Conservation (phyloP, 352 stramenopile genomes). For the Pythium phragmiticola region DNA sequence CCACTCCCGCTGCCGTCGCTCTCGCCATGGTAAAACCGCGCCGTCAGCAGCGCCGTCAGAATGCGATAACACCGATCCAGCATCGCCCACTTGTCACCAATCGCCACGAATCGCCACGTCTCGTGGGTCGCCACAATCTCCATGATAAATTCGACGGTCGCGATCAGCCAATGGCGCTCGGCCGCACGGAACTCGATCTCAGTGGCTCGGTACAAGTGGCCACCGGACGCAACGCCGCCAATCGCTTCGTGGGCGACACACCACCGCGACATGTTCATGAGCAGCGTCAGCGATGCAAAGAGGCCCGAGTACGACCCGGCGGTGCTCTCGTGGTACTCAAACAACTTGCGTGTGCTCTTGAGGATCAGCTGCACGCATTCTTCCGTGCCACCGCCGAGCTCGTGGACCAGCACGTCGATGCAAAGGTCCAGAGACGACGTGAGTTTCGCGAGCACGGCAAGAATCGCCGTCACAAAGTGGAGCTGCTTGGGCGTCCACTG, state of each 20-base stretch:
- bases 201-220: neutral
- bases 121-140: constrained; percentile 62
- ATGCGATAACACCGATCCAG: constrained; percentile 53
- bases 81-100: constrained; percentile 41
- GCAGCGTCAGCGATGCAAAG: constrained; percentile 48
- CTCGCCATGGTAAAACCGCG: constrained; percentile 33
- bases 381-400: constrained; percentile 42
- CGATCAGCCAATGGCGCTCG: constrained; percentile 49
- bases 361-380: constrained; percentile 60
- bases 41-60: constrained; percentile 44
- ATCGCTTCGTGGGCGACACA: constrained; percentile 49
- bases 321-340: constrained; percentile 56
- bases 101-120: constrained; percentile 56
- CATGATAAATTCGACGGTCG: constrained; percentile 52
- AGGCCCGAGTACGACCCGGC: constrained; percentile 50
- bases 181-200: constrained; percentile 21
- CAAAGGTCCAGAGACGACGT: constrained; percentile 31
- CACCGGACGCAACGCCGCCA: constrained; percentile 1
- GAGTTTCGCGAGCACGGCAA: constrained; percentile 44
- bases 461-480: constrained; percentile 43
- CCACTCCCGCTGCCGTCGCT: constrained; percentile 34
- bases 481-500: constrained; percentile 38
- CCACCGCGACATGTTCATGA: constrained; percentile 60
- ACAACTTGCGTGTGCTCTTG: constrained; percentile 56
- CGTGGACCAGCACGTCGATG: constrained; percentile 47